Conservation (phyloP, 2,329 filamentous ascomycete species). For the Pestalotiopsis sp. region DNA sequence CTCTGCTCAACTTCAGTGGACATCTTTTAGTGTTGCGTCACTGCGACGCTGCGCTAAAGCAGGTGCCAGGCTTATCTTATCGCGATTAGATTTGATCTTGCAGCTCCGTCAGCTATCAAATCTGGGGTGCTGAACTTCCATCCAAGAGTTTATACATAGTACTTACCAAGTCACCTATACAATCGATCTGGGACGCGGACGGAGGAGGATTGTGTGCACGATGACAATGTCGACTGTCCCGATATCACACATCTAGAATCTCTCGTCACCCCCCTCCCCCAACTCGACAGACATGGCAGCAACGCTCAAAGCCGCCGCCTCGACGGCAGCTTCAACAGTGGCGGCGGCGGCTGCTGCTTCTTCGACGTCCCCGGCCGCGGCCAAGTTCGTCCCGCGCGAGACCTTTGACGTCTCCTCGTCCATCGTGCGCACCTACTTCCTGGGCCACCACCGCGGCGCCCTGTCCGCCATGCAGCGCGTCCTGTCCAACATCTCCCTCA, state of each 20-base stretch:
- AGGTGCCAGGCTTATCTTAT: neutral
- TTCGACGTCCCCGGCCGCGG: constrained; percentile 48
- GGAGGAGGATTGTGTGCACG: neutral
- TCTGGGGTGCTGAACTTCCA: neutral
- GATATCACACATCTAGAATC: neutral
- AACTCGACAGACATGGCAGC: neutral
- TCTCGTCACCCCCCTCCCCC: neutral
- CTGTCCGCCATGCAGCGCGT: constrained; percentile 80
- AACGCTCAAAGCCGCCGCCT: neutral
- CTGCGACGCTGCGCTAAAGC: neutral
- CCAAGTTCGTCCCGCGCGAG: constrained; percentile 70
- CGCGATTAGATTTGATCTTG: neutral
- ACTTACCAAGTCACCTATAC: neutral
- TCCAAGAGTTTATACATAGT: neutral
- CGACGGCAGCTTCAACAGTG: constrained; percentile 7
- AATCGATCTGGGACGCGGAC: neutral
- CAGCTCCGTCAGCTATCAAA: too few species aligned
- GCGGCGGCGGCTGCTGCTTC: constrained; percentile 6
- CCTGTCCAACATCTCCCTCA: constrained; percentile 79
- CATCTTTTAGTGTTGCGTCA: too few species aligned
- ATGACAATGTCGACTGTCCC: neutral
- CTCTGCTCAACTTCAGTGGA: too few species aligned
- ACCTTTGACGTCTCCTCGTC: constrained; percentile 72
- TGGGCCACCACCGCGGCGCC: constrained; percentile 88
- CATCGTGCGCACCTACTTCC: constrained; percentile 87